Evolutionary conservation across 1,284 basidiomycete species (phyloP).

Genomic region (Ceratobasidium sp.): DNA sequence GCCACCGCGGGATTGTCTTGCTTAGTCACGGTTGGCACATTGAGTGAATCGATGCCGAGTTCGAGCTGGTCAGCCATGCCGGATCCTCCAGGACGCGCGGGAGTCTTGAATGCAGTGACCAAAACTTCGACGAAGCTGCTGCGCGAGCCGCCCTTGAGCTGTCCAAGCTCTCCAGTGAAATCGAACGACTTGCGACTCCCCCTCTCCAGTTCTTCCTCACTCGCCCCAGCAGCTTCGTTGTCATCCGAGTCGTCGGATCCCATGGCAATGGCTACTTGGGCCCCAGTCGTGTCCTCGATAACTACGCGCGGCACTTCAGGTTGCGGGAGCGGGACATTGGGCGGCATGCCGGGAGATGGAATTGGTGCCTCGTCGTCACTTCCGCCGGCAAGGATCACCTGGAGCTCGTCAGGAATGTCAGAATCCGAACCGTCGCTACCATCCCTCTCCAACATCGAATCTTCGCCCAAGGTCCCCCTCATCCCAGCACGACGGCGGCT

Average conservation of each 20-base stretch:
- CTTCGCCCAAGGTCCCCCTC: slow-evolving; percentile 51
- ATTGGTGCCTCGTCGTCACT: slow-evolving; percentile 60
- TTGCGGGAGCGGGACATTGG: slow-evolving; percentile 16
- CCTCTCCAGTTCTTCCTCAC: slow-evolving; percentile 60
- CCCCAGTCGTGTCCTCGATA: slow-evolving; percentile 33
- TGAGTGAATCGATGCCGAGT: slow-evolving; percentile 22
- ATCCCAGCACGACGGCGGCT: slow-evolving; percentile 31
- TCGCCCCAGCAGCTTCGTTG: background rate
- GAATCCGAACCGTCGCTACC: slow-evolving; percentile 69
- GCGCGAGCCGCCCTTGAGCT: slow-evolving; percentile 74
- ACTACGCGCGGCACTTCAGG: slow-evolving; percentile 6
- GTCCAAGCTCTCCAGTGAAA: slow-evolving; percentile 83
- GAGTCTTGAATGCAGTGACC: slow-evolving; percentile 81
- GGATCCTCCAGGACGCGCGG: slow-evolving; percentile 55
- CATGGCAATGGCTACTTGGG: background rate
- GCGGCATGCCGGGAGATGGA: slow-evolving; percentile 31
- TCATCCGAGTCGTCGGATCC: slow-evolving; percentile 6
- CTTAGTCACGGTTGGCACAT: background rate
- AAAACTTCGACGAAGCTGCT: slow-evolving; percentile 85
- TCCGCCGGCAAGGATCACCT: slow-evolving; percentile 69
- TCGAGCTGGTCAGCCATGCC: slow-evolving; percentile 26
- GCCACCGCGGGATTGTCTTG: background rate
- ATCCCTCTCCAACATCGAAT: slow-evolving; percentile 64
- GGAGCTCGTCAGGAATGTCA: slow-evolving; percentile 81
- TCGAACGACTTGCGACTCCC: slow-evolving; percentile 83